Evolutionary conservation across 768 basidiomycete species (phyloP), one percentile per base, ranked within the genome.

Genomic region (Collybia sp.): DNA sequence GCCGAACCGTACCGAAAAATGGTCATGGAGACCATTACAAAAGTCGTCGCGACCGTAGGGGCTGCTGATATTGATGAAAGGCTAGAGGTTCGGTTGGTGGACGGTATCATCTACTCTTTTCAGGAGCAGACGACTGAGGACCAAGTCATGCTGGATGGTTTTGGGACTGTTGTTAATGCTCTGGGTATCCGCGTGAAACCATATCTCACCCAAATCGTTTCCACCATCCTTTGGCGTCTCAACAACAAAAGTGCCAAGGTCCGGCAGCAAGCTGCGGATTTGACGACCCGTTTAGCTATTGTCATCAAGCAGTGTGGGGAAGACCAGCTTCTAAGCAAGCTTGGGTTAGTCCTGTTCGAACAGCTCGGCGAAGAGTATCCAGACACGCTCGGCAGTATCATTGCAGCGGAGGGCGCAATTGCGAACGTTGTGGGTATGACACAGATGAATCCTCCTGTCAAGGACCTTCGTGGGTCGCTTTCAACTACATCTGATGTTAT

Each of bases 391-490:
- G 96, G 96, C 62, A 97, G 95, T 72, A 95, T 99, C 66, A 99
- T 98, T 65, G 94, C 95, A 40, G 96, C 96, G 37, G 92, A 93
- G 59, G 95, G 93, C 52, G 96, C 96, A 40, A 98, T 99, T 58
- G 96, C 96, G 53, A 98, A 98, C 57, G 96, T 98, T 42, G 96
- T 99, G 52, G 96, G 96, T 68, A 99, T 98, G 96, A 96, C 96
- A 9, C 93, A 97, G 65, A 99, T 99, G 96, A 97, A 96, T 63
- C 96, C 96, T 12, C 96, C 96, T 0, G 94, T 99, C 19, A 99
- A 99, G 66, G 96, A 99, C 77, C 83, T 99, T 47, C 63, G 94
- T 96, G 66, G 80, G 94, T 85, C 10, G 43, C 43, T 25, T 31
- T 30, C 42, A 25, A 34, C 39, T 15, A 35, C 17, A 30, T 48